Percentiles rank a stretch among this genome's conserved stretches.
phyloP scores from a whole-genome alignment of 768 basidiomycete genomes.

The Sutorius australiensis region DNA sequence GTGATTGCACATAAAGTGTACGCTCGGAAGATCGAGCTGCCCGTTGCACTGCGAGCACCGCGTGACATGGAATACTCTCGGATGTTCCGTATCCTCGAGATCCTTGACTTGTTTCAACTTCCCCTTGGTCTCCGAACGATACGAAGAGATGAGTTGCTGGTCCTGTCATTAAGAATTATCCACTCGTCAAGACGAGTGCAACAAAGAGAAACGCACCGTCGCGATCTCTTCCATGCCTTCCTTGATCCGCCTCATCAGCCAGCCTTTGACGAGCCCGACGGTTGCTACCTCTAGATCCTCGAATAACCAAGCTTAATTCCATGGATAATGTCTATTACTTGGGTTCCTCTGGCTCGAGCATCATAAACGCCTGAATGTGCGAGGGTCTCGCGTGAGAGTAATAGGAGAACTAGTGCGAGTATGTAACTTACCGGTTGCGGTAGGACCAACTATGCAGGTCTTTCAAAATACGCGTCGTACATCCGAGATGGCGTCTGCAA shows the following conservation, averaged over 20 bases:
- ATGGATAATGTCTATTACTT: too few relatives aligned
- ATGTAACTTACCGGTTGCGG: too few relatives aligned
- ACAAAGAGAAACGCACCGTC: conserved; percentile 50
- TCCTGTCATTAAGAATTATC: conserved; percentile 49
- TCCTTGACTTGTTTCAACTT: conserved; percentile 82
- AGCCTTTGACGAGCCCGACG: conserved; percentile 88
- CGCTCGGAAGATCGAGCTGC: conserved; percentile 85
- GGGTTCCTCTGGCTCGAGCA: too few relatives aligned
- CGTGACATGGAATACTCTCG: conserved; percentile 91
- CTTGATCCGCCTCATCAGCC: conserved; percentile 77
- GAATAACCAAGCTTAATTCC: too few relatives aligned
- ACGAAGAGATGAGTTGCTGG: conserved; percentile 80
- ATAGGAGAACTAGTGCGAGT: too few relatives aligned
- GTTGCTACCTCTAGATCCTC: conserved; percentile 87
- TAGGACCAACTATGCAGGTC: too few relatives aligned
- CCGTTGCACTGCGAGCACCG: conserved; percentile 87
- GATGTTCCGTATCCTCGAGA: conserved; percentile 70
- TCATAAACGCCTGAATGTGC: too few relatives aligned
- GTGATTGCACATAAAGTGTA: conserved; percentile 99
- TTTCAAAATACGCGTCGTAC: background rate
- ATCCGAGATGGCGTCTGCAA: conserved; percentile 13
- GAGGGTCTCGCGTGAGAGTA: too few relatives aligned
- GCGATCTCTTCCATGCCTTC: conserved; percentile 73
- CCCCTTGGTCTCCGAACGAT: conserved; percentile 75
- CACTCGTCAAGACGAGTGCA: background rate